A percentile compares a stretch with the other conserved stretches of the same genome.
Evolutionary conservation across 2,329 filamentous ascomycete species (phyloP).

Genomic region (Xylaria sp.): DNA sequence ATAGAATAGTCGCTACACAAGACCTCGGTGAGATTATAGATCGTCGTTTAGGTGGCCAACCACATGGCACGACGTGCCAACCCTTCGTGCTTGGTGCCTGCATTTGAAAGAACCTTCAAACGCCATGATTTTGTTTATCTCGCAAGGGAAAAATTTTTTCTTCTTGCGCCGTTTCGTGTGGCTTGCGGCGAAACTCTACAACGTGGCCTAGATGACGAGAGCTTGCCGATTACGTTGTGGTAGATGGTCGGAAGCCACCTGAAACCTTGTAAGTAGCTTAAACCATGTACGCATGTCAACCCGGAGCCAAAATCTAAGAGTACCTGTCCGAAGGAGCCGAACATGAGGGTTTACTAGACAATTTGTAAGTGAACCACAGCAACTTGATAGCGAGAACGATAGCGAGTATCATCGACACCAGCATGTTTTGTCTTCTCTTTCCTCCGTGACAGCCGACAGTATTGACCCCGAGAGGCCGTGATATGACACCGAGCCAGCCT

Average conservation of each 20-base stretch:
- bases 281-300: no score
- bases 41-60: conserved; percentile 13
- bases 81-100: conserved; percentile 19
- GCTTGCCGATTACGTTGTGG: conserved; percentile 2
- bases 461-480: not conserved
- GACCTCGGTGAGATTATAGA: conserved; percentile 9
- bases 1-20: not conserved
- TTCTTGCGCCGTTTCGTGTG: conserved; percentile 10
- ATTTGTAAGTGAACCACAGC: not conserved
- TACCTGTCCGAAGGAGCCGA: conserved; percentile 11
- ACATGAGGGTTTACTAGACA: not conserved
- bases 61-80: not conserved
- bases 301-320: no score
- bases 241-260: not conserved
- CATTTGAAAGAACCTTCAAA: conserved; percentile 11
- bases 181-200: conserved; percentile 17
- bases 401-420: not conserved
- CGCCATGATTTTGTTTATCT: no score
- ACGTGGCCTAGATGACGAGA: not conserved
- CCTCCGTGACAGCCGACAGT: not conserved
- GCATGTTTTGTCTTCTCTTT: not conserved
- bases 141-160: not conserved
- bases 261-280: not conserved
- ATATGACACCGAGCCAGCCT: not conserved
- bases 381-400: not conserved